Evolutionary conservation across 306 rosid species (phyloP).

Genomic region (Fagus crenata): DNA sequence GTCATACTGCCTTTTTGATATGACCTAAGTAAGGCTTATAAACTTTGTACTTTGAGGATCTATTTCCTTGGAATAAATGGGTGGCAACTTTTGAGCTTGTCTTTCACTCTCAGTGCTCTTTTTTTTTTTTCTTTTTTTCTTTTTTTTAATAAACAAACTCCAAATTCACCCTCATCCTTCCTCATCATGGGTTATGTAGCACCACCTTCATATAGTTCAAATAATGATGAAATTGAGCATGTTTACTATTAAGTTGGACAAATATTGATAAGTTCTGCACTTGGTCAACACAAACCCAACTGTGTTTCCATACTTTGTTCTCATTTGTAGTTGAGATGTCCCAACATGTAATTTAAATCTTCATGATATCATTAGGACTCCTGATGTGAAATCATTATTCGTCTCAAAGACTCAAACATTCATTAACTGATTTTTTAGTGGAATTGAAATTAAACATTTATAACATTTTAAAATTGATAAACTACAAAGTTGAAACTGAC

Average conservation of each 20-base stretch:
- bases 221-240: neutral
- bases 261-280: too few relatives aligned
- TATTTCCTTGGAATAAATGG: conserved; percentile 16
- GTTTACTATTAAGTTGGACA: neutral
- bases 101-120: neutral
- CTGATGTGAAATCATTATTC: neutral
- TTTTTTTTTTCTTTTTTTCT: neutral
- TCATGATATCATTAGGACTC: neutral
- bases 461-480: too few relatives aligned
- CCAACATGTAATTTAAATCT: neutral
- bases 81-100: neutral
- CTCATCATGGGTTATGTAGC: conserved; percentile 7
- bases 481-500: too few relatives aligned
- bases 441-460: neutral
- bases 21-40: conserved; percentile 34
- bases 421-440: neutral
- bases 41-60: conserved; percentile 36
- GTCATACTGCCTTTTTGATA: neutral
- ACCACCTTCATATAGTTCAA: neutral
- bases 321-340: too few relatives aligned
- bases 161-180: neutral
- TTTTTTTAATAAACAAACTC: neutral
- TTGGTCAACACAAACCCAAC: too few relatives aligned
- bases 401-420: neutral
- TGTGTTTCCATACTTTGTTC: too few relatives aligned